phyloP scores from a whole-genome alignment of 1,139 yeast species.

The Candida neerlandica region DNA sequence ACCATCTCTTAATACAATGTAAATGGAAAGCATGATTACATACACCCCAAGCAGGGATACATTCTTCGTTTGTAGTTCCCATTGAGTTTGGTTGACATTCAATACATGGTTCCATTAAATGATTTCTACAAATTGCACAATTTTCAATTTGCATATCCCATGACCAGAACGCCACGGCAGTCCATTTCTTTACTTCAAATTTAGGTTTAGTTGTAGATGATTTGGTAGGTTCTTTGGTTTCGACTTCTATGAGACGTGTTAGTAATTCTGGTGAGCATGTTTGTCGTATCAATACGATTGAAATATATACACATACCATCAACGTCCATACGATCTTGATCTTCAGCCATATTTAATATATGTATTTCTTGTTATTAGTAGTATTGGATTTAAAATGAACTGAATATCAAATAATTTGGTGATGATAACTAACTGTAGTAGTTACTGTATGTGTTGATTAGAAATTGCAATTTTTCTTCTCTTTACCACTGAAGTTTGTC shows the following conservation, averaged over 20 bases:
- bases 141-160: constrained; percentile 96
- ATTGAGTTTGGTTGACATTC: constrained; percentile 91
- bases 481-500: not conserved
- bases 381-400: not conserved
- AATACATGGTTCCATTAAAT: constrained; percentile 97
- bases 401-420: not conserved
- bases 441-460: not conserved
- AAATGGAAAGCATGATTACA: constrained; percentile 95
- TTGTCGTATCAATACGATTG: not conserved
- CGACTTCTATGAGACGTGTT: constrained; percentile 11
- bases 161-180: constrained; percentile 99
- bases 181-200: constrained; percentile 71
- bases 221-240: constrained; percentile 10
- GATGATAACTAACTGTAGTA: not conserved
- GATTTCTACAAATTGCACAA: constrained; percentile 98
- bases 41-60: constrained; percentile 96
- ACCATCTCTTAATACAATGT: constrained; percentile 96
- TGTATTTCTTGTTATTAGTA: not conserved
- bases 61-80: constrained; percentile 65
- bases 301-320: constrained; percentile 17
- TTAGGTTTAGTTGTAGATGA: constrained; percentile 29
- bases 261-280: not conserved
- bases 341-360: constrained; percentile 10
- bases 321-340: constrained; percentile 19
- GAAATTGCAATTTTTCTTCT: constrained; percentile 2